phyloP scores from a whole-genome alignment of 495 filamentous ascomycete species.

The Aspergillus heteromorphus region DNA sequence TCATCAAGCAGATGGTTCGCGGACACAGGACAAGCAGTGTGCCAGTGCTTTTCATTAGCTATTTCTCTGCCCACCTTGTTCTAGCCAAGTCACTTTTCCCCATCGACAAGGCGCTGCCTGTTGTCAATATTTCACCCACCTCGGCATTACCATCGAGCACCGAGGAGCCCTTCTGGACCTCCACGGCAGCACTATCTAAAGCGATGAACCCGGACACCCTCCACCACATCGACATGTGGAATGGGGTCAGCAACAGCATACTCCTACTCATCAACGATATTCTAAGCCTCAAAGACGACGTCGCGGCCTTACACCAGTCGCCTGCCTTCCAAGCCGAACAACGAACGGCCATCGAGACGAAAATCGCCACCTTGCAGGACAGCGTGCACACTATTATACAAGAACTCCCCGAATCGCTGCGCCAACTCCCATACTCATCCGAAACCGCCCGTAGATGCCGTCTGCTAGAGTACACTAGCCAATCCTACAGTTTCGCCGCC shows the following conservation, averaged over 20 bases:
- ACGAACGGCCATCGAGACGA: not conserved
- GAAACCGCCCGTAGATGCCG: not conserved
- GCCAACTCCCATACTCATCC: not conserved
- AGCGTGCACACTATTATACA: not conserved
- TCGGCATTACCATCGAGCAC: not conserved
- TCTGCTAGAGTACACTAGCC: not conserved
- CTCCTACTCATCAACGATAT: slow-evolving; percentile 2
- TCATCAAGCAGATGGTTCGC: not conserved
- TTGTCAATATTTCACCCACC: not conserved
- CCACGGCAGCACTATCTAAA: not conserved
- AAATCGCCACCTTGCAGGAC: not conserved
- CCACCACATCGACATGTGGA: slow-evolving; percentile 1
- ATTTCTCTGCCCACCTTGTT: not conserved
- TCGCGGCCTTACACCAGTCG: not conserved
- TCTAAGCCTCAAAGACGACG: not conserved
- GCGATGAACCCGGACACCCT: not conserved
- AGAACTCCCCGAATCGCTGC: not conserved
- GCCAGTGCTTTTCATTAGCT: not conserved
- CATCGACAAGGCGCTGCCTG: not conserved
- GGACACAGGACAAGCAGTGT: not conserved
- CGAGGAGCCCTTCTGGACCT: not conserved
- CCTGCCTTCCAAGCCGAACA: not conserved
- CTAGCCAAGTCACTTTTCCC: slow-evolving; percentile 1
- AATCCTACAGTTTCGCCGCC: not conserved
- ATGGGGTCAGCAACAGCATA: slow-evolving; percentile 1